Evolutionary conservation across 2,329 filamentous ascomycete species (phyloP).

Genomic region (Podosphaera xanthii): DNA sequence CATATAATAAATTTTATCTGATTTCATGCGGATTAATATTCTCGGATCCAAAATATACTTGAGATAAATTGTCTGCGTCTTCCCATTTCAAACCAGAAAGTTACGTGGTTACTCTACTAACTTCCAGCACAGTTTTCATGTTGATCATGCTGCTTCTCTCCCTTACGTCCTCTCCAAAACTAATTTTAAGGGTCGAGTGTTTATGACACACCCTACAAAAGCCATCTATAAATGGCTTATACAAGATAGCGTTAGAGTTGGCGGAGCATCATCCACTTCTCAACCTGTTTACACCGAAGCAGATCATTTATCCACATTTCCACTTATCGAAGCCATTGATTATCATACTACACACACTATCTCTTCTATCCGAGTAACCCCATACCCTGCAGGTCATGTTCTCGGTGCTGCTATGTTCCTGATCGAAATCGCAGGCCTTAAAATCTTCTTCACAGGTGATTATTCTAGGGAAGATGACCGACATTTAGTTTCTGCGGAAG

Average conservation of each 20-base stretch:
- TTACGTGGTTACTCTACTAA: constrained; percentile 5
- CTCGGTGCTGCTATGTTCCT: constrained; percentile 95
- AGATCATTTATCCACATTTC: constrained; percentile 82
- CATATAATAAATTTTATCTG: constrained; percentile 14
- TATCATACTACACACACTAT: constrained; percentile 97
- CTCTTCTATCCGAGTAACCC: constrained; percentile 86
- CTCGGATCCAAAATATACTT: neutral
- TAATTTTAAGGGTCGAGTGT: constrained; percentile 87
- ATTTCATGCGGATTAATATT: constrained; percentile 14
- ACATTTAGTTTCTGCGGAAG: constrained; percentile 81
- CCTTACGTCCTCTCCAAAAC: constrained; percentile 96
- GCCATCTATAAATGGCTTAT: constrained; percentile 99
- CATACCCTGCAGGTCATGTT: constrained; percentile 94
- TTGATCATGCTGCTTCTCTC: constrained; percentile 95
- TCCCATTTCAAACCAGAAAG: neutral
- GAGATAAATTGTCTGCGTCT: constrained; percentile 13
- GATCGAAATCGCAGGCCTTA: constrained; percentile 88
- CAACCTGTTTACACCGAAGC: constrained; percentile 83
- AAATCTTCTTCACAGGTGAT: constrained; percentile 93
- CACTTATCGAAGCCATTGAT: constrained; percentile 88
- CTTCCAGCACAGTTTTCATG: constrained; percentile 54
- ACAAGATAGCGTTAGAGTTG: constrained; percentile 83
- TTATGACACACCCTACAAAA: constrained; percentile 98
- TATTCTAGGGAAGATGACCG: constrained; percentile 91
- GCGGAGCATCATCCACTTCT: constrained; percentile 40